Evolutionary conservation across 805 yeast species (phyloP).

Genomic region (Debaryomyces hansenii): DNA sequence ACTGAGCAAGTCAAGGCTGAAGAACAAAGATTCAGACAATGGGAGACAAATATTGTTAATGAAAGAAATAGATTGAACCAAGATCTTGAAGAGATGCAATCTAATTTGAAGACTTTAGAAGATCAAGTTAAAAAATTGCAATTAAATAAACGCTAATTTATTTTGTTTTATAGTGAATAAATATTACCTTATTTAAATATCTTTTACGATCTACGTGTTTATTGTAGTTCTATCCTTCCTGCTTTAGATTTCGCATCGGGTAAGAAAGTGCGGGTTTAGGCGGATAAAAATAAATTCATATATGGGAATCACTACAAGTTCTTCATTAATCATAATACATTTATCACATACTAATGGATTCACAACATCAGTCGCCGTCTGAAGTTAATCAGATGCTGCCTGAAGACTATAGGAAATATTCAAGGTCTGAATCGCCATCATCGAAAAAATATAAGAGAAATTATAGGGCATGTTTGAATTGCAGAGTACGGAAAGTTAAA

Average conservation of each 20-base stretch:
- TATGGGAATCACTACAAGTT: not conserved
- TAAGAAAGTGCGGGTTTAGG: slow-evolving; percentile 1
- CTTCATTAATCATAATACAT: not conserved
- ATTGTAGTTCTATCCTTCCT: not conserved
- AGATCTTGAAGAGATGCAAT: slow-evolving; percentile 88
- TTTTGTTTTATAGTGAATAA: slow-evolving; percentile 1
- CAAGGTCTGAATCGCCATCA: not conserved
- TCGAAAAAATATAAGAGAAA: slow-evolving; percentile 53
- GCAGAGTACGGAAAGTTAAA: slow-evolving; percentile 79
- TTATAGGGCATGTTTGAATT: slow-evolving; percentile 82
- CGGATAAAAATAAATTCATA: not conserved
- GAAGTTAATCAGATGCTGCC: not conserved
- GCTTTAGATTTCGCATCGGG: no score
- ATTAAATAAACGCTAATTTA: slow-evolving; percentile 28
- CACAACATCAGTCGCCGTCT: not conserved
- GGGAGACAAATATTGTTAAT: slow-evolving; percentile 96
- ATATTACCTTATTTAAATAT: not conserved
- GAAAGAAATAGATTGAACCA: slow-evolving; percentile 92
- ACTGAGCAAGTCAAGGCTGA: slow-evolving; percentile 95
- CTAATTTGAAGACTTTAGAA: slow-evolving; percentile 69
- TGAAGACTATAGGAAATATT: not conserved
- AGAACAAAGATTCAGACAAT: slow-evolving; percentile 95
- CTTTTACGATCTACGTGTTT: not conserved
- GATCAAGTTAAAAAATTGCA: slow-evolving; percentile 68
- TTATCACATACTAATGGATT: not conserved